These are phyloP conservation scores for Pugionium cornutum DNA, from an alignment of 345 rosid species.

Conservation along the genomic window DNA sequence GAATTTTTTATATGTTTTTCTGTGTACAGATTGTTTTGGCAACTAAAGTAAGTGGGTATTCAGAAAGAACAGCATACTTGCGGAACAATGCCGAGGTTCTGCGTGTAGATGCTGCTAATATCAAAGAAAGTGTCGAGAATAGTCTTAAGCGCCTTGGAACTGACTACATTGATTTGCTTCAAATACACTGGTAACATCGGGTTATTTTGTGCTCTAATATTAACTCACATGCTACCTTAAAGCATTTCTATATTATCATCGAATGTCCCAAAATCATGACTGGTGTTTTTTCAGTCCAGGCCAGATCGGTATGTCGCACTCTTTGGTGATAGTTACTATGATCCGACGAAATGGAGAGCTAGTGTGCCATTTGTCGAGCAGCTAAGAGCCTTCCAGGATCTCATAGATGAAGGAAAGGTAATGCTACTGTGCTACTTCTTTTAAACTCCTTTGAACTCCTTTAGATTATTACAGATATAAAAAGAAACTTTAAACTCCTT, in stretches of 20 bases:
- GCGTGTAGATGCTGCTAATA: conserved; percentile 85
- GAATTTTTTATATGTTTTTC: not conserved
- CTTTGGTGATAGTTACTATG: conserved; percentile 68
- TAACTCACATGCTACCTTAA: conserved; percentile 14
- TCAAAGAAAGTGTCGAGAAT: conserved; percentile 91
- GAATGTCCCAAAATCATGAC: conserved; percentile 30
- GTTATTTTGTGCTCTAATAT: conserved; percentile 1
- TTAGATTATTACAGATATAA: not conserved
- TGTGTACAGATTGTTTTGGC: conserved; percentile 76
- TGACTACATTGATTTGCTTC: conserved; percentile 89
- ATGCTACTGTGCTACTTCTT: not conserved
- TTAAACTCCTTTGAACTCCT: too few species aligned
- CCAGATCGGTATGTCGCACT: conserved; percentile 94
- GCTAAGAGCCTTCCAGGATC: conserved; percentile 75
- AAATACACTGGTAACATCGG: conserved; percentile 78
- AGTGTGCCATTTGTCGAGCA: conserved; percentile 80
- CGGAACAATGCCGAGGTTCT: conserved; percentile 62
- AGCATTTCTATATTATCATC: not conserved
- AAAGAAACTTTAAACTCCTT: not conserved
- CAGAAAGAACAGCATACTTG: conserved; percentile 55
- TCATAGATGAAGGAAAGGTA: conserved; percentile 91
- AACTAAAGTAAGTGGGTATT: conserved; percentile 85
- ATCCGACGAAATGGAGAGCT: conserved; percentile 75
- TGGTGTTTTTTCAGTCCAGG: conserved; percentile 52
- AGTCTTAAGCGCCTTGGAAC: conserved; percentile 89